phyloP scores from a whole-genome alignment of 805 yeast genomes.

The Kluyveromyces dobzhanskii region DNA sequence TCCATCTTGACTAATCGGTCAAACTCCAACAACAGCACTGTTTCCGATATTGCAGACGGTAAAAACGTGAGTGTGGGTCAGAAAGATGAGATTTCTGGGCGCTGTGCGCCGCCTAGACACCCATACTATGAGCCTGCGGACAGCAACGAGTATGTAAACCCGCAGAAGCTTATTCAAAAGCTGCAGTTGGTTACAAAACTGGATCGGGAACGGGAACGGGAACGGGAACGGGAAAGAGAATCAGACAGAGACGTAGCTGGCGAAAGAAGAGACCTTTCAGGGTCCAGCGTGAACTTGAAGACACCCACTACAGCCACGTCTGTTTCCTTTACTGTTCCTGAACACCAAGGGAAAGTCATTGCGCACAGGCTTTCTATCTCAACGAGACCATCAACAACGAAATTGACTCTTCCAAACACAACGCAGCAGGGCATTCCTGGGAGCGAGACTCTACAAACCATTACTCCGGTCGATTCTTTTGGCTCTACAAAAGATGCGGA shows the following conservation, averaged over 20 bases:
- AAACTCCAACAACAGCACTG: conserved; percentile 1
- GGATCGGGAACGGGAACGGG: background rate
- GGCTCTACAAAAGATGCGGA: no score
- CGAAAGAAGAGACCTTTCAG: background rate
- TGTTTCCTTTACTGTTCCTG: conserved; percentile 42
- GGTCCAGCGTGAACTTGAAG: background rate
- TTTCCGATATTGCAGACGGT: background rate
- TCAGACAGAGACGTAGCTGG: background rate
- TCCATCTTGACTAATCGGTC: conserved; percentile 8
- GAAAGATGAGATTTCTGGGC: background rate
- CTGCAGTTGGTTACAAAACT: conserved; percentile 5
- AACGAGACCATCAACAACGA: conserved; percentile 40
- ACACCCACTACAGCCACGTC: conserved; percentile 14
- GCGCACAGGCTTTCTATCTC: conserved; percentile 49
- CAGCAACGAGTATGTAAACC: conserved; percentile 5
- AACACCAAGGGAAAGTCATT: conserved; percentile 30
- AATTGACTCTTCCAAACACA: conserved; percentile 11
- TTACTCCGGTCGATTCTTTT: background rate
- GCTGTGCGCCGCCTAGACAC: background rate
- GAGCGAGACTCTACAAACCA: background rate
- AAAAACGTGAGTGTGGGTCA: background rate
- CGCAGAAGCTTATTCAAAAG: conserved; percentile 6
- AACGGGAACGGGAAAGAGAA: background rate
- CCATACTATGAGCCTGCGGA: conserved; percentile 8
- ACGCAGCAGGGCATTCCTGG: no score